Evolutionary conservation across 73 alveolate genomes (phyloP).

Genomic region (Blepharisma stoltei): DNA sequence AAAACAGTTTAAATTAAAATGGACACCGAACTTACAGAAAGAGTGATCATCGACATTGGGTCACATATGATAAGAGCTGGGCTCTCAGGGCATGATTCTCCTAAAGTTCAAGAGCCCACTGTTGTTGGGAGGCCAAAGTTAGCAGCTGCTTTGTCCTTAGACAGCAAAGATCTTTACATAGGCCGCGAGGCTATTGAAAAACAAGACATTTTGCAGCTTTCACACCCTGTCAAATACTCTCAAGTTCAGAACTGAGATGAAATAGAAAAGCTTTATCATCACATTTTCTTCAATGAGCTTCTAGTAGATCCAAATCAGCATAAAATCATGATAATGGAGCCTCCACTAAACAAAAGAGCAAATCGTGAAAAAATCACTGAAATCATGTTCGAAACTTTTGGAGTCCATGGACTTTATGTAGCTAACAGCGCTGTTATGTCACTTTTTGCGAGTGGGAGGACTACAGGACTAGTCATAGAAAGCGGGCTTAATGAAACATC

Average conservation of each 20-base stretch:
- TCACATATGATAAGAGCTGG: constrained; percentile 42
- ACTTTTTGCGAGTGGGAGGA: constrained; percentile 92
- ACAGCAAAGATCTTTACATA: constrained; percentile 77
- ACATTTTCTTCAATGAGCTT: constrained; percentile 79
- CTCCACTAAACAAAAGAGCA: constrained; percentile 84
- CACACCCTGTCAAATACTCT: constrained; percentile 68
- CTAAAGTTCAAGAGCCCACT: constrained; percentile 67
- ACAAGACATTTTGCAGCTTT: constrained; percentile 47
- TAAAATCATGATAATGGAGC: constrained; percentile 81
- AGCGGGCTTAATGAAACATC: constrained; percentile 97
- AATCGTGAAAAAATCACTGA: constrained; percentile 80
- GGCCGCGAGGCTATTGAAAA: constrained; percentile 69
- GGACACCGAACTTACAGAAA: constrained; percentile 29
- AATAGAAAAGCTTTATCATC: constrained; percentile 83
- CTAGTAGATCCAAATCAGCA: constrained; percentile 84
- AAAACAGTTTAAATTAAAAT: neutral
- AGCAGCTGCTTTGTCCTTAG: constrained; percentile 85
- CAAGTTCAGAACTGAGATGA: constrained; percentile 72
- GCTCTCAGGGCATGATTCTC: constrained; percentile 42
- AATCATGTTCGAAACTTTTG: constrained; percentile 81
- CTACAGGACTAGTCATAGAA: constrained; percentile 96
- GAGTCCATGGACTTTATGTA: constrained; percentile 91
- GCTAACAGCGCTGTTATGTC: constrained; percentile 92
- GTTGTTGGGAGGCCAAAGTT: constrained; percentile 87
- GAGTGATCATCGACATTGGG: constrained; percentile 41